Evolutionary conservation across 2,329 filamentous ascomycete species (phyloP).

Genomic region (Pyricularia pennisetigena): DNA sequence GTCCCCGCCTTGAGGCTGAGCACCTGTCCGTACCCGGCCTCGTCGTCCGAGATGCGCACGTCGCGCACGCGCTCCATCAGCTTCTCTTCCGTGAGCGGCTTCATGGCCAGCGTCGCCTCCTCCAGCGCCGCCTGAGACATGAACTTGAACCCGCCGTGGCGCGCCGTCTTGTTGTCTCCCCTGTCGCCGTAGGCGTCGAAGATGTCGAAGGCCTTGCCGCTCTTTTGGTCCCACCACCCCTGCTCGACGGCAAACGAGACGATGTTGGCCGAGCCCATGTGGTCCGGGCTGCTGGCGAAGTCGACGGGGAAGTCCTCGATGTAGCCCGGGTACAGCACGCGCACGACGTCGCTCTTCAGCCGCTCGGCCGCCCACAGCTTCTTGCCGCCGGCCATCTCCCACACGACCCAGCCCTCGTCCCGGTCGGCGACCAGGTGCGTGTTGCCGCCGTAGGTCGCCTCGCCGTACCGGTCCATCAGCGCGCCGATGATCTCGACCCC

Average conservation of each 20-base stretch:
- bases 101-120: slow-evolving; percentile 1
- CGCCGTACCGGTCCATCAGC: not conserved
- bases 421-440: slow-evolving; percentile 2
- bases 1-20: not conserved
- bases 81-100: not conserved
- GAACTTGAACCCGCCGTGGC: slow-evolving; percentile 4
- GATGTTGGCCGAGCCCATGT: slow-evolving; percentile 1
- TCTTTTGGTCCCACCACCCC: not conserved
- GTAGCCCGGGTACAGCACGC: slow-evolving; percentile 3
- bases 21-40: slow-evolving; percentile 1
- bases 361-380: slow-evolving; percentile 1
- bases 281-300: not conserved
- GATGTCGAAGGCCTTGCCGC: not conserved
- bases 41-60: slow-evolving; percentile 1
- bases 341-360: not conserved
- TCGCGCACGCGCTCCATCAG: slow-evolving; percentile 2
- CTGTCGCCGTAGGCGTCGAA: not conserved
- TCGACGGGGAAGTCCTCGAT: slow-evolving; percentile 3
- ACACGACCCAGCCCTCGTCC: slow-evolving; percentile 2
- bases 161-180: not conserved
- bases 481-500: not conserved
- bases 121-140: slow-evolving; percentile 2
- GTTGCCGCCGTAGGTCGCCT: slow-evolving; percentile 4
- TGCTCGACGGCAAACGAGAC: slow-evolving; percentile 1
- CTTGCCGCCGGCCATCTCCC: slow-evolving; percentile 2